A percentile compares a stretch with the other conserved stretches of the same genome.
phyloP scores from a whole-genome alignment of 805 yeast genomes.

The Tetrapisispora namnaoensis region DNA sequence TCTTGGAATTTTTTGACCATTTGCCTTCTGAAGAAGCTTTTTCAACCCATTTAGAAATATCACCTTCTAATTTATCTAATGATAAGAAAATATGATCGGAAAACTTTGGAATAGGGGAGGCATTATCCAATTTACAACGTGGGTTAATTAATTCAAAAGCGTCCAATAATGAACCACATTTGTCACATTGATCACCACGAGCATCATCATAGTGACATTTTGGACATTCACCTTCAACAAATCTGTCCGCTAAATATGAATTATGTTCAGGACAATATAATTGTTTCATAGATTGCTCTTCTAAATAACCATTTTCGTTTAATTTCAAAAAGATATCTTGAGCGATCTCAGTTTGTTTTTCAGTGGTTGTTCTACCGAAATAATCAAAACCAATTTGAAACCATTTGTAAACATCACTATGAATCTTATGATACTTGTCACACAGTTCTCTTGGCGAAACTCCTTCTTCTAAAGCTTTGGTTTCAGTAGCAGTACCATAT shows the following conservation, averaged over 20 bases:
- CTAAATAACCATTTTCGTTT: conserved; percentile 66
- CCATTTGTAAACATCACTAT: conserved; percentile 90
- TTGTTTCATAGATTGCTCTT: conserved; percentile 82
- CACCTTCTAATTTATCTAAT: conserved; percentile 75
- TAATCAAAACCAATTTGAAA: conserved; percentile 89
- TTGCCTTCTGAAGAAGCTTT: conserved; percentile 59
- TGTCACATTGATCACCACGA: conserved; percentile 98
- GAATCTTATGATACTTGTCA: conserved; percentile 81
- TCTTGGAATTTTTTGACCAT: conserved; percentile 88
- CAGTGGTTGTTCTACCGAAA: conserved; percentile 95
- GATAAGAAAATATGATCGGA: conserved; percentile 81
- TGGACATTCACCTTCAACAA: conserved; percentile 96
- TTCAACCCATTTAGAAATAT: conserved; percentile 61
- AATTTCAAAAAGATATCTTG: conserved; percentile 82
- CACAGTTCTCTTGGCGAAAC: conserved; percentile 83
- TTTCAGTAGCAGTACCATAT: conserved; percentile 98
- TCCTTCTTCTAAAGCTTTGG: conserved; percentile 91
- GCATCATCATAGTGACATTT: conserved; percentile 93
- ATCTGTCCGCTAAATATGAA: conserved; percentile 90
- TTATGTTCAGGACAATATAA: conserved; percentile 84
- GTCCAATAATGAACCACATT: conserved; percentile 81
- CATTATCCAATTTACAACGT: conserved; percentile 84
- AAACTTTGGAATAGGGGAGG: conserved; percentile 68
- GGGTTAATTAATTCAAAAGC: conserved; percentile 93
- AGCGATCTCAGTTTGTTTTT: conserved; percentile 84